Percentiles rank a stretch among this genome's conserved stretches.
These are phyloP conservation scores for Gloeophyllum trabeum DNA, from an alignment of 768 basidiomycete genomes.

Conservation along the genomic window DNA sequence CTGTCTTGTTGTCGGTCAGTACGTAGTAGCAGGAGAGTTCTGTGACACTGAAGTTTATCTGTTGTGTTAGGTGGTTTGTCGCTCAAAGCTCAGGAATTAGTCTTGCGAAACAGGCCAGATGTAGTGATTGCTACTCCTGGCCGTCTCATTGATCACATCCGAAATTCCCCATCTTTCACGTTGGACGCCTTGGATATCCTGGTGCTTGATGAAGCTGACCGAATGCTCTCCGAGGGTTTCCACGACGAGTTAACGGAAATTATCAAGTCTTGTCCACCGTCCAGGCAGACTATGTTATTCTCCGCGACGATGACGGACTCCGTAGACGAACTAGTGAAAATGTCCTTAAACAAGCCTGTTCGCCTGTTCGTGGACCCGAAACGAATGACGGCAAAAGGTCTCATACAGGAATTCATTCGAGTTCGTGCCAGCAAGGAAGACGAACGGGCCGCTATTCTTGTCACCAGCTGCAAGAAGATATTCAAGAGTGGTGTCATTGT, in stretches of 20 bases:
- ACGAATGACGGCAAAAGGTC: constrained; percentile 70
- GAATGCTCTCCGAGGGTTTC: constrained; percentile 95
- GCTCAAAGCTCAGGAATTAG: constrained; percentile 81
- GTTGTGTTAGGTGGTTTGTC: constrained; percentile 70
- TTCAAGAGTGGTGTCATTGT: constrained; percentile 81
- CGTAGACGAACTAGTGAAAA: constrained; percentile 84
- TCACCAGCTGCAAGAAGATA: constrained; percentile 77
- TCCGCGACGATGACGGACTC: constrained; percentile 99
- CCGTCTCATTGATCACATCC: constrained; percentile 94
- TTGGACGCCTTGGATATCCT: constrained; percentile 89
- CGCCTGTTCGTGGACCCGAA: constrained; percentile 95
- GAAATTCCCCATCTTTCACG: constrained; percentile 88
- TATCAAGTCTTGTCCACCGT: constrained; percentile 76
- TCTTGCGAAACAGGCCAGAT: constrained; percentile 81
- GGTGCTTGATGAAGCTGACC: constrained; percentile 94
- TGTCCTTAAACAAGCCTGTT: constrained; percentile 89
- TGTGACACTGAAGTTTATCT: constrained; percentile 7
- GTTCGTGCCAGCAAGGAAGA: constrained; percentile 72
- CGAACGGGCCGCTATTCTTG: constrained; percentile 68
- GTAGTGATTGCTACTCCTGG: constrained; percentile 88
- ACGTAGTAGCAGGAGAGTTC: constrained; percentile 1
- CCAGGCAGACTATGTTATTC: constrained; percentile 96
- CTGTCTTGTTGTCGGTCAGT: constrained; percentile 80
- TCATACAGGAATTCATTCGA: constrained; percentile 92
- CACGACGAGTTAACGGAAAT: constrained; percentile 92